A percentile compares a stretch with the other conserved stretches of the same genome.
phyloP scores from a whole-genome alignment of 2,329 filamentous ascomycete species.

The Septoria petroselini region DNA sequence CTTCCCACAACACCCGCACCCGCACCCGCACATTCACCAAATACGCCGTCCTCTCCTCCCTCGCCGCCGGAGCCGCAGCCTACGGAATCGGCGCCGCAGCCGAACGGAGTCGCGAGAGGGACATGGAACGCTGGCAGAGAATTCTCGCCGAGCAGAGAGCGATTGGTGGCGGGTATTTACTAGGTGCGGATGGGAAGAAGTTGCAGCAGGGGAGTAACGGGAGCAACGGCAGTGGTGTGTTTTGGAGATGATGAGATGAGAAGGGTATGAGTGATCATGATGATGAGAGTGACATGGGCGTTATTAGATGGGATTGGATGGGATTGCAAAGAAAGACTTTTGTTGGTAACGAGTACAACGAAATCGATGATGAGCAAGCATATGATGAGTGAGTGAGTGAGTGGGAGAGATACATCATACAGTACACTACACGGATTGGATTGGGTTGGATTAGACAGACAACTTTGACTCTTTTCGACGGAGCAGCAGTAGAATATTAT shows the following conservation, averaged over 20 bases:
- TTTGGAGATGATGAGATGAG: slow-evolving; percentile 2
- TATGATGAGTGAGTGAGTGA: no score
- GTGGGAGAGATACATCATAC: no score
- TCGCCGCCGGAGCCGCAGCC: slow-evolving; percentile 54
- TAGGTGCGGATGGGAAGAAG: slow-evolving; percentile 8
- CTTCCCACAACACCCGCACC: no score
- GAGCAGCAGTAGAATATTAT: no score
- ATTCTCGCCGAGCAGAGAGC: slow-evolving; percentile 22
- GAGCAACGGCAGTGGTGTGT: slow-evolving; percentile 4
- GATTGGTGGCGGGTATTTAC: neutral
- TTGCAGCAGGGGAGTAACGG: slow-evolving; percentile 3
- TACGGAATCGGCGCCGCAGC: slow-evolving; percentile 59
- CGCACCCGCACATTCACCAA: slow-evolving; percentile 38
- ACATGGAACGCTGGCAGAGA: slow-evolving; percentile 28
- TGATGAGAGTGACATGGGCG: no score
- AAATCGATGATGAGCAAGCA: no score
- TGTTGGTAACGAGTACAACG: no score
- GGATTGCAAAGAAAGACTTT: no score
- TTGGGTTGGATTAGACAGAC: no score
- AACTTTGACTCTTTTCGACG: no score
- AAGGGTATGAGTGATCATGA: neutral
- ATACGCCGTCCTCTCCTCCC: slow-evolving; percentile 54
- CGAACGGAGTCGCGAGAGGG: slow-evolving; percentile 41
- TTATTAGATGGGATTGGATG: no score
- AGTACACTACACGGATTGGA: no score